phyloP scores from a whole-genome alignment of 2,329 filamentous ascomycete genomes.

The Xylariaceae sp. region DNA sequence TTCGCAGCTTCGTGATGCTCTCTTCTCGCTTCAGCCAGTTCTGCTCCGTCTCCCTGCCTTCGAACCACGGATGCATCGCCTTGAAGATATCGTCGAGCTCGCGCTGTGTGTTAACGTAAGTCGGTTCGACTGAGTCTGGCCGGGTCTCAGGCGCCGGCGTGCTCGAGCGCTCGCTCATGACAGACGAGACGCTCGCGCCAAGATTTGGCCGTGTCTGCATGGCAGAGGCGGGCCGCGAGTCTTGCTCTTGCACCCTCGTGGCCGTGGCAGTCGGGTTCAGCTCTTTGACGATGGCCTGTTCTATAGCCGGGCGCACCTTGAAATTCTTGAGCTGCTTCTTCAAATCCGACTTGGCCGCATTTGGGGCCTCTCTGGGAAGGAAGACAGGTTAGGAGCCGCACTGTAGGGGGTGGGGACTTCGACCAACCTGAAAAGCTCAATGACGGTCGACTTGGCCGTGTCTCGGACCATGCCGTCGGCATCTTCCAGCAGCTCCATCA shows the following conservation, averaged over 20 bases:
- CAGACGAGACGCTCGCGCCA: conserved; percentile 44
- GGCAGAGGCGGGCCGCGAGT: conserved; percentile 34
- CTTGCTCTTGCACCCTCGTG: conserved; percentile 23
- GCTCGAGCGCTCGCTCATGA: conserved; percentile 41
- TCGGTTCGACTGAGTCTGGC: conserved; percentile 65
- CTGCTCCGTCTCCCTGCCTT: conserved; percentile 80
- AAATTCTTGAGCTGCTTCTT: conserved; percentile 78
- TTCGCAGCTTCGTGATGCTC: conserved; percentile 66
- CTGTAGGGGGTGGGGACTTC: background rate
- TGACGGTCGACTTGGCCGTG: conserved; percentile 71
- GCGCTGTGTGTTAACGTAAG: conserved; percentile 74
- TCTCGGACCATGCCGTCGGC: conserved; percentile 84
- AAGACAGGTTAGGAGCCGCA: conserved; percentile 10
- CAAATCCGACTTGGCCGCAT: conserved; percentile 77
- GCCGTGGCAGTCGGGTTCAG: conserved; percentile 45
- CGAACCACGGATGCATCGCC: conserved; percentile 74
- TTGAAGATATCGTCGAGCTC: conserved; percentile 84
- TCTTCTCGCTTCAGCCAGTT: conserved; percentile 90
- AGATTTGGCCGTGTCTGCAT: conserved; percentile 31
- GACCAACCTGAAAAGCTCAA: conserved; percentile 73
- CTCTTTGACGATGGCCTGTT: conserved; percentile 69
- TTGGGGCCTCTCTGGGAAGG: conserved; percentile 60
- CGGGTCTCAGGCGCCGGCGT: conserved; percentile 61
- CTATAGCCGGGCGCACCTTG: conserved; percentile 81
- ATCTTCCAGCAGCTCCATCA: conserved; percentile 85